Conservation (phyloP, 2,329 filamentous ascomycete species). For the Helotiales sp. region DNA sequence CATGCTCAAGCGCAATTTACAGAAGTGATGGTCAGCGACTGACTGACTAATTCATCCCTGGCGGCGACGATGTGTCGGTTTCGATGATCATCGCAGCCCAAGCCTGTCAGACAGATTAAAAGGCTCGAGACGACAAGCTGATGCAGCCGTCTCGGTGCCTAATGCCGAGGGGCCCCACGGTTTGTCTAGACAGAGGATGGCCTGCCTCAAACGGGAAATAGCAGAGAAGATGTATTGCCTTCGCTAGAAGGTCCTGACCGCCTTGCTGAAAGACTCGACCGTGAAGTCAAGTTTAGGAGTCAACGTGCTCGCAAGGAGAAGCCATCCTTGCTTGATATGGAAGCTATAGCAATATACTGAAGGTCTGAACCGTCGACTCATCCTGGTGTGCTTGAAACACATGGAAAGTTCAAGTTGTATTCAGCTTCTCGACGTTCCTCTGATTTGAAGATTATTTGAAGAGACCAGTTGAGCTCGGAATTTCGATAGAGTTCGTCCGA, state of each 20-base stretch:
- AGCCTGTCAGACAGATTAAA: background rate
- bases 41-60: background rate
- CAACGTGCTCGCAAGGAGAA: background rate
- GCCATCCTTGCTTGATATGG: background rate
- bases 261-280: background rate
- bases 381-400: background rate
- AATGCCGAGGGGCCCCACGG: background rate
- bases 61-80: background rate
- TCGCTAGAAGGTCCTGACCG: background rate
- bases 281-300: background rate
- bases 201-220: background rate
- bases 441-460: background rate
- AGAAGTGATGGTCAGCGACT: background rate
- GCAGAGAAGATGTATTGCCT: background rate
- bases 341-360: background rate
- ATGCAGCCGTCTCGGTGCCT: background rate
- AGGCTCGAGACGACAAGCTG: background rate
- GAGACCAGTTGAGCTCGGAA: background rate
- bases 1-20: background rate
- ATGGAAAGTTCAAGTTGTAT: background rate
- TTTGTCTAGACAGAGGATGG: background rate
- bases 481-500: background rate
- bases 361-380: background rate
- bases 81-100: background rate
- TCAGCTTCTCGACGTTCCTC: background rate